These are phyloP conservation scores for Ustilago loliicola DNA, from an alignment of 1,284 basidiomycete genomes.

Conservation along the genomic window DNA sequence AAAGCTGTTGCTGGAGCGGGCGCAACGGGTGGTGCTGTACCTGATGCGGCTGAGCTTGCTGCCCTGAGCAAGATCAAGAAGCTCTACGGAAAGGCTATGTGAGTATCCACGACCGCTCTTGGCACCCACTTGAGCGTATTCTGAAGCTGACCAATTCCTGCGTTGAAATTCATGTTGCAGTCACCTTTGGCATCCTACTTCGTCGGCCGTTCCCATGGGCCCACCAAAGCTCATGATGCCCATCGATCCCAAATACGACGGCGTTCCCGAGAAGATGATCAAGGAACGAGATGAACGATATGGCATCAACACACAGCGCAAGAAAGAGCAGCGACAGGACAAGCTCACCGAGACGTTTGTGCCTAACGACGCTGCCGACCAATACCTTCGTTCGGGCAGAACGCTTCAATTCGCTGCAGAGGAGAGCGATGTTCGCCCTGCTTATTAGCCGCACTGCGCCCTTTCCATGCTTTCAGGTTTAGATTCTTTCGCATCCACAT, in stretches of 20 bases:
- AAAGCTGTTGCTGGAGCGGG: slow-evolving; percentile 8
- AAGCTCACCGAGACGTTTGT: slow-evolving; percentile 26
- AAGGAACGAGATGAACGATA: slow-evolving; percentile 21
- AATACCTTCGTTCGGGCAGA: slow-evolving; percentile 31
- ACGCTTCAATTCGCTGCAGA: slow-evolving; percentile 32
- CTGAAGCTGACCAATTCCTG: background rate
- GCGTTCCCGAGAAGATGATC: slow-evolving; percentile 21
- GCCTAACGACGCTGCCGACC: slow-evolving; percentile 33
- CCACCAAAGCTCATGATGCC: slow-evolving; percentile 52
- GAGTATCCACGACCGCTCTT: slow-evolving; percentile 4
- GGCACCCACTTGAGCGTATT: background rate
- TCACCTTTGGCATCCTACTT: slow-evolving; percentile 32
- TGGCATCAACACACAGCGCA: slow-evolving; percentile 35
- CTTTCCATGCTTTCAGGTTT: too few relatives aligned
- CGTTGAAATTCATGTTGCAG: background rate
- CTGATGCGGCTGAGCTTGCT: slow-evolving; percentile 41
- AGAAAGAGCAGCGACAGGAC: slow-evolving; percentile 28
- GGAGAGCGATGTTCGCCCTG: slow-evolving; percentile 17
- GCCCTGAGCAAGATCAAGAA: slow-evolving; percentile 29
- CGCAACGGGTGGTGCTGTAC: slow-evolving; percentile 36
- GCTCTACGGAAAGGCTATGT: slow-evolving; percentile 45
- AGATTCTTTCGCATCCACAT: background rate
- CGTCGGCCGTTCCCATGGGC: slow-evolving; percentile 29
- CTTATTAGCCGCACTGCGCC: background rate
- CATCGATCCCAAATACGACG: slow-evolving; percentile 27